Evolutionary conservation across 2,329 filamentous ascomycete genomes (phyloP).

Genomic region (Pleomassaria siparia): DNA sequence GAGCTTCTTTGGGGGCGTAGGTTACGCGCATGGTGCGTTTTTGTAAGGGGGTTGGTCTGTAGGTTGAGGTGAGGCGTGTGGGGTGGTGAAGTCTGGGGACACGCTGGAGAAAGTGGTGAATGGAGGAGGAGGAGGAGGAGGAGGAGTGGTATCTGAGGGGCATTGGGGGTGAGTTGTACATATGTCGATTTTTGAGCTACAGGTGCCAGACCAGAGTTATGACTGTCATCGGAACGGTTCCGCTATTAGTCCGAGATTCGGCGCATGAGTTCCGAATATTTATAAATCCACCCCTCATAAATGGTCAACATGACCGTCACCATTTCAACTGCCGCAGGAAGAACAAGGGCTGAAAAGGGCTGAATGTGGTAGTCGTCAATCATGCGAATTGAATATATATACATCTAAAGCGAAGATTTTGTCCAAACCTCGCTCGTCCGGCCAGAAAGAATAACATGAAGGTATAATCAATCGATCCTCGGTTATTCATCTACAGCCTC

Average conservation of each 20-base stretch:
- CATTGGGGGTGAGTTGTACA: not conserved
- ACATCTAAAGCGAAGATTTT: not conserved
- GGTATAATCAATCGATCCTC: not conserved
- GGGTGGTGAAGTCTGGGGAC: not conserved
- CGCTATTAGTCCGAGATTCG: not conserved
- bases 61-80: slow-evolving; percentile 9
- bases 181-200: not conserved
- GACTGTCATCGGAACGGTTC: slow-evolving; percentile 1
- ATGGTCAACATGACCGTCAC: not conserved
- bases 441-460: not conserved
- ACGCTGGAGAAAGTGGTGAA: not conserved
- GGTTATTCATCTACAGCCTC: slow-evolving; percentile 23
- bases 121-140: not conserved
- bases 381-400: not conserved
- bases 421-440: not conserved
- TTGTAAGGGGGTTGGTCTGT: not conserved
- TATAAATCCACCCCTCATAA: not conserved
- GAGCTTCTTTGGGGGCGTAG: slow-evolving; percentile 55
- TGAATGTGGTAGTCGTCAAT: not conserved
- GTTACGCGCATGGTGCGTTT: slow-evolving; percentile 53
- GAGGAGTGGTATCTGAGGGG: slow-evolving; percentile 1
- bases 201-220: not conserved
- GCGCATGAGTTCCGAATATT: not conserved
- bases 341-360: too few species aligned
- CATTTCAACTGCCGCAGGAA: too few species aligned